These are phyloP conservation scores for Russula dissimulans DNA, from an alignment of 768 basidiomycete species.

Conservation along the genomic window DNA sequence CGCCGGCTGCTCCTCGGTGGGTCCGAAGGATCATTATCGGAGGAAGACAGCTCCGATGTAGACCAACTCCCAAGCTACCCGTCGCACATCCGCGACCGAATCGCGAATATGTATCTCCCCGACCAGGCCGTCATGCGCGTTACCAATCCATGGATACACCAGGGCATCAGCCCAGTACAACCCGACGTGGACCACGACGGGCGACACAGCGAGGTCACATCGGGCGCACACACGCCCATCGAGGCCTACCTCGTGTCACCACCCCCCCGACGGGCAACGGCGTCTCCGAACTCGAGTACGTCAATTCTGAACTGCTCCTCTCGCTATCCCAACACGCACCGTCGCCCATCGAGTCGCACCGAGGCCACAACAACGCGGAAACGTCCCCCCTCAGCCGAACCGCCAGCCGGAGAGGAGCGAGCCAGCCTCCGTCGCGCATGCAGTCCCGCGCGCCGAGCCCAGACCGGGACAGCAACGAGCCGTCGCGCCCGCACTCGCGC, in stretches of 20 bases:
- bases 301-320: constrained; percentile 76
- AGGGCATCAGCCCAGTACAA: constrained; percentile 34
- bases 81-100: constrained; percentile 83
- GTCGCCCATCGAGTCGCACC: constrained; percentile 24
- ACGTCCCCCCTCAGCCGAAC: constrained; percentile 24
- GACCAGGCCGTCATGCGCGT: constrained; percentile 56
- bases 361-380: constrained; percentile 13
- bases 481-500: background rate
- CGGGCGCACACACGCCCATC: constrained; percentile 18
- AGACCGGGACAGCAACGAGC: constrained; percentile 26
- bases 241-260: constrained; percentile 23
- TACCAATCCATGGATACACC: constrained; percentile 50
- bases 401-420: constrained; percentile 24
- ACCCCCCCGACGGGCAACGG: constrained; percentile 25
- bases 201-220: constrained; percentile 13
- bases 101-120: constrained; percentile 67
- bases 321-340: constrained; percentile 40
- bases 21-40: constrained; percentile 21
- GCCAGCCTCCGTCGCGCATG: constrained; percentile 23
- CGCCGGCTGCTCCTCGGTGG: constrained; percentile 56
- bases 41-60: constrained; percentile 48
- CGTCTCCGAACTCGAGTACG: constrained; percentile 55
- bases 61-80: constrained; percentile 85
- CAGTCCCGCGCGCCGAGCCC: constrained; percentile 47
- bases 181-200: constrained; percentile 14